phyloP scores from a whole-genome alignment of 2,329 filamentous ascomycete species.

The Fusarium setosum region DNA sequence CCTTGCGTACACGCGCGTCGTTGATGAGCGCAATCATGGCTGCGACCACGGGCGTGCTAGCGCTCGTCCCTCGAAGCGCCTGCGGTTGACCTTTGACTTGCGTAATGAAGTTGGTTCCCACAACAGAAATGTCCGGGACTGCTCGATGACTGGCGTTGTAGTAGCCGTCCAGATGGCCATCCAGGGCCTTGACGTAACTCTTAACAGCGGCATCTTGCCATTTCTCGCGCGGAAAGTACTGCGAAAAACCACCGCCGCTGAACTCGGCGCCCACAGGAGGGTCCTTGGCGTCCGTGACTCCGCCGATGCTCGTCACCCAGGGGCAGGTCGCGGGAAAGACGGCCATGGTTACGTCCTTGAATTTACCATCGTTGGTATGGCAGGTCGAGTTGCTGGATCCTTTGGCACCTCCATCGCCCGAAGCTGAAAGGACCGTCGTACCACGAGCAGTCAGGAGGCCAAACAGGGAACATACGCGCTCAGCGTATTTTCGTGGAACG shows the following conservation, averaged over 20 bases:
- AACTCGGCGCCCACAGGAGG: conserved; percentile 57
- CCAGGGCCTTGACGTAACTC: conserved; percentile 54
- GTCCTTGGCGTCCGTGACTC: conserved; percentile 55
- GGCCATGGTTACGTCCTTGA: conserved; percentile 66
- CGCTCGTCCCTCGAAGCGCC: conserved; percentile 58
- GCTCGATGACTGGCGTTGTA: conserved; percentile 60
- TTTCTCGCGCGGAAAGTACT: conserved; percentile 57
- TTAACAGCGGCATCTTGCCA: conserved; percentile 59
- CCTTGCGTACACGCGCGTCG: conserved; percentile 60
- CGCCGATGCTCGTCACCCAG: conserved; percentile 75
- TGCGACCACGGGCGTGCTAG: conserved; percentile 65
- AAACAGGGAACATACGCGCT: conserved; percentile 63
- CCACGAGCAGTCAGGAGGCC: conserved; percentile 65
- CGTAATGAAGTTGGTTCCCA: conserved; percentile 67
- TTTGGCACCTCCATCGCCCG: conserved; percentile 62
- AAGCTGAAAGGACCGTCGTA: conserved; percentile 61
- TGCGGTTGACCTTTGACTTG: conserved; percentile 43
- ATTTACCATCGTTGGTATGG: conserved; percentile 67
- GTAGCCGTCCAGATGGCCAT: conserved; percentile 54
- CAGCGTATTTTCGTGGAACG: conserved; percentile 63
- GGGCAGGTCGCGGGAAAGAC: conserved; percentile 76
- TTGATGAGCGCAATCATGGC: conserved; percentile 66
- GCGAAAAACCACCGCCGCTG: conserved; percentile 64
- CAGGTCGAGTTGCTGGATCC: conserved; percentile 62
- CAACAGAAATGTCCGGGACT: conserved; percentile 63